phyloP scores from a whole-genome alignment of 371 early-diverging fungal genomes.

The Apophysomyces ossiformis region DNA sequence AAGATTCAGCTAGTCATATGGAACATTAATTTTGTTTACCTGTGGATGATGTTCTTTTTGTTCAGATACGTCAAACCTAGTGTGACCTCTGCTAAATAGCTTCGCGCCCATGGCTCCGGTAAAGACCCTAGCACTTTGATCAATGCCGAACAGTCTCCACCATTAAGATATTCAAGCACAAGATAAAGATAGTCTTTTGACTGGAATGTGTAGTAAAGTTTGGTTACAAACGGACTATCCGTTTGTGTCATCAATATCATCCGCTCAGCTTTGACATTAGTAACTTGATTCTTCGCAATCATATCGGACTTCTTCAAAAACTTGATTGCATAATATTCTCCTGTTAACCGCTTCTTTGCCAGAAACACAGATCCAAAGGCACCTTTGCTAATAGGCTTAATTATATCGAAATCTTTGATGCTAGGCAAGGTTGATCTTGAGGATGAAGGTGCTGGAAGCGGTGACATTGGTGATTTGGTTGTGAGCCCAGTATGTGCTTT shows the following conservation, averaged over 20 bases:
- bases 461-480: slow-evolving; percentile 50
- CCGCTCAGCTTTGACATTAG: slow-evolving; percentile 88
- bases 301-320: slow-evolving; percentile 89
- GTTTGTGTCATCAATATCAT: slow-evolving; percentile 86
- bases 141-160: slow-evolving; percentile 96
- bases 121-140: slow-evolving; percentile 84
- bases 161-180: slow-evolving; percentile 96
- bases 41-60: slow-evolving; percentile 79
- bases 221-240: slow-evolving; percentile 94
- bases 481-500: slow-evolving; percentile 22
- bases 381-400: slow-evolving; percentile 93
- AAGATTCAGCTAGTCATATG: background rate
- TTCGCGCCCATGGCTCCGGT: slow-evolving; percentile 89
- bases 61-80: slow-evolving; percentile 96
- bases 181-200: slow-evolving; percentile 89
- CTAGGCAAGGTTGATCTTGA: slow-evolving; percentile 63
- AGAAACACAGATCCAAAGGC: slow-evolving; percentile 92
- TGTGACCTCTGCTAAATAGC: slow-evolving; percentile 94
- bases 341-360: slow-evolving; percentile 85
- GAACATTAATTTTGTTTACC: slow-evolving; percentile 52
- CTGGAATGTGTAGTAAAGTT: slow-evolving; percentile 93
- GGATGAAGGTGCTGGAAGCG: slow-evolving; percentile 46
- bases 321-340: slow-evolving; percentile 91
- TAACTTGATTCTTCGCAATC: slow-evolving; percentile 92
- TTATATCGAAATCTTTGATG: slow-evolving; percentile 91